phyloP scores from a whole-genome alignment of 2,329 filamentous ascomycete genomes.

The Cladophialophora psammophila region DNA sequence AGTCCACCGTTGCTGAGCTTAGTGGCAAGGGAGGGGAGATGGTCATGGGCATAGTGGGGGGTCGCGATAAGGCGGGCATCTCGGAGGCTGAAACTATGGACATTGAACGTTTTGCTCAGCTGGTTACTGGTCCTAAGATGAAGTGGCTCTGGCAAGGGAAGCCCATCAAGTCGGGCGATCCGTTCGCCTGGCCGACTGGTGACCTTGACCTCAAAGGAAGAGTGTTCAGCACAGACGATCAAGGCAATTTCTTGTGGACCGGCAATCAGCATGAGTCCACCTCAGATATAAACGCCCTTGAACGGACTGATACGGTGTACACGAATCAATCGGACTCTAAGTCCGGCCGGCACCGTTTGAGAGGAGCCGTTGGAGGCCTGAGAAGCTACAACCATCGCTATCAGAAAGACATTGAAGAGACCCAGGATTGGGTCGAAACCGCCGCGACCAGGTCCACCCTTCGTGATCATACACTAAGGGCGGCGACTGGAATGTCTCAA shows the following conservation, averaged over 20 bases:
- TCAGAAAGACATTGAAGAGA: slow-evolving; percentile 26
- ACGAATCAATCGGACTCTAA: slow-evolving; percentile 34
- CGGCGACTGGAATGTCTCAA: slow-evolving; percentile 15
- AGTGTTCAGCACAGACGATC: slow-evolving; percentile 55
- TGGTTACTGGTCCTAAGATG: slow-evolving; percentile 79
- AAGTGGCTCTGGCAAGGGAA: slow-evolving; percentile 98
- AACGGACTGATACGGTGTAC: slow-evolving; percentile 32
- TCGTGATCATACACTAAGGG: slow-evolving; percentile 27
- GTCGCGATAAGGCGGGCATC: slow-evolving; percentile 85
- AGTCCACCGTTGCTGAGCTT: slow-evolving; percentile 91
- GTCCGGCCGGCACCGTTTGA: slow-evolving; percentile 30
- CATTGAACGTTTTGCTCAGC: slow-evolving; percentile 79
- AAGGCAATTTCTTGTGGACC: slow-evolving; percentile 56
- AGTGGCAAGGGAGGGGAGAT: slow-evolving; percentile 94
- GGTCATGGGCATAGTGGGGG: slow-evolving; percentile 91
- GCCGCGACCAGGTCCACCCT: slow-evolving; percentile 18
- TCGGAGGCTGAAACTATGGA: slow-evolving; percentile 92
- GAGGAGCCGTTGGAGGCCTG: slow-evolving; percentile 33
- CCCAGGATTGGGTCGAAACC: slow-evolving; percentile 28
- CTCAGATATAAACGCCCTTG: slow-evolving; percentile 28
- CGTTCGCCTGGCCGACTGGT: slow-evolving; percentile 36
- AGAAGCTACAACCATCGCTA: slow-evolving; percentile 28
- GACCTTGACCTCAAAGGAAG: slow-evolving; percentile 44
- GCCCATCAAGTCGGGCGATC: slow-evolving; percentile 67
- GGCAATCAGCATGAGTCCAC: slow-evolving; percentile 43